Evolutionary conservation across 257 asterid species (phyloP).

Genomic region (Verbena officinalis): DNA sequence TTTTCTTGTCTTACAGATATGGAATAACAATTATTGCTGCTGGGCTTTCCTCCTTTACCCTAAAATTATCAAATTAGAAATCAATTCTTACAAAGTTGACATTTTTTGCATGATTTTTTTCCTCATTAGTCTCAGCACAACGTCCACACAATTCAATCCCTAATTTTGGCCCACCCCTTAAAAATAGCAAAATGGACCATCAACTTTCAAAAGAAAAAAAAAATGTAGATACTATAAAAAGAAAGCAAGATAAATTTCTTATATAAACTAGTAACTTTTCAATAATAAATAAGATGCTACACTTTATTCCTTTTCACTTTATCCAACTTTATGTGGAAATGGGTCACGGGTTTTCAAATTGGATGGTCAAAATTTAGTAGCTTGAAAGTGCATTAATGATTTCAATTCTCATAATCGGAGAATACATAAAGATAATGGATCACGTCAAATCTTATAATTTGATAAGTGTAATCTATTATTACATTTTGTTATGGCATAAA

Average conservation of each 20-base stretch:
- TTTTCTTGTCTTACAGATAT: too few relatives aligned
- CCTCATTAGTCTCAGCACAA: too few relatives aligned
- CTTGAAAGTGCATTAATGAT: constrained; percentile 16
- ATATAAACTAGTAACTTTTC: too few relatives aligned
- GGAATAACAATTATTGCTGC: too few relatives aligned
- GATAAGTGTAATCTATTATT: constrained; percentile 21
- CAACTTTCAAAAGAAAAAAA: background rate
- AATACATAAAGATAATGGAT: constrained; percentile 20
- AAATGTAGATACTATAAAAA: background rate
- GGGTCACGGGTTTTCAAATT: constrained; percentile 9
- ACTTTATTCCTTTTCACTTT: background rate
- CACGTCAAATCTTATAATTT: constrained; percentile 10
- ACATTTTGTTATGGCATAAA: too few relatives aligned
- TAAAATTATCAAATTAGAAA: too few relatives aligned
- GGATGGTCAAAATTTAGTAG: constrained; percentile 16
- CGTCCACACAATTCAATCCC: background rate
- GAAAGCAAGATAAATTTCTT: background rate
- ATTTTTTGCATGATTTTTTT: too few relatives aligned
- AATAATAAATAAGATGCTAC: background rate
- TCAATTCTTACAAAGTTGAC: too few relatives aligned
- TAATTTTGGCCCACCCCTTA: background rate
- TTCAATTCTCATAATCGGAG: constrained; percentile 18
- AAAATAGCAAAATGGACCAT: background rate
- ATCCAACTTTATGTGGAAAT: background rate
- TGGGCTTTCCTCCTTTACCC: too few relatives aligned